phyloP scores from a whole-genome alignment of 2,329 filamentous ascomycete genomes.

The Arthroderma uncinatum region DNA sequence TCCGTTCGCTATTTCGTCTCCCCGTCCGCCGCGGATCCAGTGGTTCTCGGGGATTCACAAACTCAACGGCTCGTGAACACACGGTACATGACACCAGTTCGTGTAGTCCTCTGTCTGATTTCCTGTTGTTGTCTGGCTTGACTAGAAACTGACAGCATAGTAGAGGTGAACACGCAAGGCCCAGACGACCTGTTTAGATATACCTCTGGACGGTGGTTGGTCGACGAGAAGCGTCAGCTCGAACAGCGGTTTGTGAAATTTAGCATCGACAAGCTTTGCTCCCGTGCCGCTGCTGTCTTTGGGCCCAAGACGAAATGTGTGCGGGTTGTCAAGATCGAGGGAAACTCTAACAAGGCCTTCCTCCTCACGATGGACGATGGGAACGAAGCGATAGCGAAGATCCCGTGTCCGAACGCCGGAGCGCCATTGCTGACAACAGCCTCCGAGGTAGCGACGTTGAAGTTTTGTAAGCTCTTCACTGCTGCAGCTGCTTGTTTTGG shows the following conservation, averaged over 20 bases:
- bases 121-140: not conserved
- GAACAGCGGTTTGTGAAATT: conserved; percentile 22
- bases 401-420: conserved; percentile 16
- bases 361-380: conserved; percentile 15
- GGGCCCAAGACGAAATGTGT: conserved; percentile 5
- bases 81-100: not conserved
- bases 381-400: conserved; percentile 11
- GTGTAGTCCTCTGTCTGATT: not conserved
- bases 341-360: conserved; percentile 22
- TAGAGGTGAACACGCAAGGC: not conserved
- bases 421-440: conserved; percentile 13
- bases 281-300: conserved; percentile 1
- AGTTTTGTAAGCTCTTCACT: not conserved
- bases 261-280: conserved; percentile 23
- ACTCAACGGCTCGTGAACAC: not conserved
- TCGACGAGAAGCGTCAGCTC: conserved; percentile 23
- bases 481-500: not conserved
- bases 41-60: not conserved
- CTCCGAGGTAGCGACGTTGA: conserved; percentile 18
- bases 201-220: conserved; percentile 22
- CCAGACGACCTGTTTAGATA: conserved; percentile 17
- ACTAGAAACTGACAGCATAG: not conserved
- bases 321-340: conserved; percentile 22
- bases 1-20: not conserved
- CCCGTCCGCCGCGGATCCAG: not conserved